phyloP scores from a whole-genome alignment of 116 monocot species.

The Posidonia oceanica region DNA sequence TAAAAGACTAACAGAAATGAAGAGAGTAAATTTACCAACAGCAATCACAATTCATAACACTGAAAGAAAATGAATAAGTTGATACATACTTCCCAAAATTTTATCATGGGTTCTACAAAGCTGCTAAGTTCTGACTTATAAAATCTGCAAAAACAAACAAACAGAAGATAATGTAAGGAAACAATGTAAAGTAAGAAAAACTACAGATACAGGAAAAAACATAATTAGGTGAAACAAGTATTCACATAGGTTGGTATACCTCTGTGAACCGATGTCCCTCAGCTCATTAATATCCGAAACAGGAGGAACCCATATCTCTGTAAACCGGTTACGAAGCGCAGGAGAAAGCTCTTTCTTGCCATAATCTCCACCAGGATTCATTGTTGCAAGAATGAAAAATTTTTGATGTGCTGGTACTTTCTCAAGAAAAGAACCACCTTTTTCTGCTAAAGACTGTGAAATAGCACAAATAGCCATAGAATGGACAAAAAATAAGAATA shows the following conservation, averaged over 20 bases:
- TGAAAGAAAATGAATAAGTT: neutral
- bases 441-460: slow-evolving; percentile 77
- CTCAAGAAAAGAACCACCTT: slow-evolving; percentile 76
- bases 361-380: slow-evolving; percentile 99
- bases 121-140: slow-evolving; percentile 23
- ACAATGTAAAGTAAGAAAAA: neutral
- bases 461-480: neutral
- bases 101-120: slow-evolving; percentile 50
- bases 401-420: slow-evolving; percentile 57
- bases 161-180: neutral
- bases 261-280: slow-evolving; percentile 36
- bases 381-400: slow-evolving; percentile 89
- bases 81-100: slow-evolving; percentile 42
- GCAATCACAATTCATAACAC: neutral
- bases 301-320: slow-evolving; percentile 94
- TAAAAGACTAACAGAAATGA: no score
- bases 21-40: no score
- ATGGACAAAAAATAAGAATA: neutral
- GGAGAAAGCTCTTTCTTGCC: slow-evolving; percentile 98
- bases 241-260: slow-evolving; percentile 13
- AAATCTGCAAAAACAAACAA: slow-evolving; percentile 25
- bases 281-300: slow-evolving; percentile 67
- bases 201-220: neutral
- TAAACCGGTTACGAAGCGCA: slow-evolving; percentile 89
- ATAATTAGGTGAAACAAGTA: neutral